Evolutionary conservation across 331 rosid species (phyloP).

Genomic region (Stylosanthes scabra): DNA sequence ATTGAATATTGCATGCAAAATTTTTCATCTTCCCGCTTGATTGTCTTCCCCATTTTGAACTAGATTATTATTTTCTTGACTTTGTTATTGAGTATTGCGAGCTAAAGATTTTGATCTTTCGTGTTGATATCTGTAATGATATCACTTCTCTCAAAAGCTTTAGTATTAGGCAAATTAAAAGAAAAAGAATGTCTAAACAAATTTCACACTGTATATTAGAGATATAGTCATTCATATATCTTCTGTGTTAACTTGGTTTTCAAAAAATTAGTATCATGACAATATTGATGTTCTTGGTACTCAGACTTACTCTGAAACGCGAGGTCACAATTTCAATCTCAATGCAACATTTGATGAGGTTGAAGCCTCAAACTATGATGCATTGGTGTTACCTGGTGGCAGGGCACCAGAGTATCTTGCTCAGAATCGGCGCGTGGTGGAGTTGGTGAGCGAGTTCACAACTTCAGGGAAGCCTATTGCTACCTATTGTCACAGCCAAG

Average conservation of each 20-base stretch:
- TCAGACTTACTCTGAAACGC: constrained; percentile 58
- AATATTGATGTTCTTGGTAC: background rate
- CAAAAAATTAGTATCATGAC: background rate
- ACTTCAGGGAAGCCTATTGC: constrained; percentile 56
- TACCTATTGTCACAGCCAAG: constrained; percentile 66
- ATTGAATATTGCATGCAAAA: background rate
- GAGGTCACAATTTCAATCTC: constrained; percentile 69
- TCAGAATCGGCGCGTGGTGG: constrained; percentile 45
- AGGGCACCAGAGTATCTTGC: constrained; percentile 84
- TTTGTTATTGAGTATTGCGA: too few species aligned
- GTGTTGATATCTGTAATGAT: too few species aligned
- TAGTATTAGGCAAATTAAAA: too few species aligned
- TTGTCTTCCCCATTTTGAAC: too few species aligned
- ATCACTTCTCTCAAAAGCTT: too few species aligned
- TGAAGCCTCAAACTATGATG: constrained; percentile 59
- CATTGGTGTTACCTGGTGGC: constrained; percentile 68
- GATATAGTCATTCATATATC: too few species aligned
- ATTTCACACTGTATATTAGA: too few species aligned
- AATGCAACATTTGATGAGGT: constrained; percentile 72
- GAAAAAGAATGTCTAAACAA: too few species aligned
- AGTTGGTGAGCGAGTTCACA: constrained; percentile 51
- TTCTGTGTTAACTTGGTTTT: too few species aligned
- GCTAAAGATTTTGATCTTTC: too few species aligned
- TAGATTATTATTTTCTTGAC: too few species aligned
- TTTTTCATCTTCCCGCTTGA: background rate